phyloP scores from a whole-genome alignment of 169 alveolate species.

The Plasmodium chabaudi region DNA sequence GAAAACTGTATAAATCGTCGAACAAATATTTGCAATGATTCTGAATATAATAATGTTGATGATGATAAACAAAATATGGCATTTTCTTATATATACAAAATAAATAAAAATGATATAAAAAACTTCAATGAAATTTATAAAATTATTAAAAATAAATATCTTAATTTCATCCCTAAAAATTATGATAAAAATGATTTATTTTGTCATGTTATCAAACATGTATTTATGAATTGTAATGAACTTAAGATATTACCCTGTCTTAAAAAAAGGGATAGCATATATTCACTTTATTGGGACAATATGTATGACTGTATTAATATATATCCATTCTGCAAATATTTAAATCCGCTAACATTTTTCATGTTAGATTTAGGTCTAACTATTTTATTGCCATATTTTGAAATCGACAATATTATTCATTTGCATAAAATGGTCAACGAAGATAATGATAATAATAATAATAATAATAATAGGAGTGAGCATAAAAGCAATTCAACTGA shows the following conservation, averaged over 20 bases:
- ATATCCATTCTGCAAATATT: constrained; percentile 71
- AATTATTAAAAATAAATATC: constrained; percentile 69
- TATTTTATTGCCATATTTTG: constrained; percentile 61
- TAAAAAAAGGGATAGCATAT: constrained; percentile 40
- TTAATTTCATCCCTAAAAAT: constrained; percentile 59
- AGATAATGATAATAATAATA: too few relatives aligned
- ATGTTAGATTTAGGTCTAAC: constrained; percentile 58
- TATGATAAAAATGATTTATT: constrained; percentile 62
- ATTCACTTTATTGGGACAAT: constrained; percentile 34
- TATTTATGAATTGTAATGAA: constrained; percentile 53
- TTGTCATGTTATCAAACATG: constrained; percentile 40
- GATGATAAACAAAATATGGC: neutral
- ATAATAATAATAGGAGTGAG: neutral
- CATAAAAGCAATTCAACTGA: neutral
- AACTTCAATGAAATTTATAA: constrained; percentile 43
- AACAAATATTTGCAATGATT: neutral
- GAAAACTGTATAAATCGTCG: neutral
- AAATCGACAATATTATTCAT: constrained; percentile 64
- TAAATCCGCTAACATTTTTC: constrained; percentile 61
- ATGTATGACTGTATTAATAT: constrained; percentile 40
- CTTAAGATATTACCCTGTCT: constrained; percentile 74
- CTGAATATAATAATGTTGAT: neutral
- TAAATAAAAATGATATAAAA: constrained; percentile 53
- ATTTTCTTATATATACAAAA: constrained; percentile 45
- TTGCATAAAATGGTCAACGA: constrained; percentile 40